Conservation (phyloP, 129 eudicot species). For the Glebionis coronaria region DNA sequence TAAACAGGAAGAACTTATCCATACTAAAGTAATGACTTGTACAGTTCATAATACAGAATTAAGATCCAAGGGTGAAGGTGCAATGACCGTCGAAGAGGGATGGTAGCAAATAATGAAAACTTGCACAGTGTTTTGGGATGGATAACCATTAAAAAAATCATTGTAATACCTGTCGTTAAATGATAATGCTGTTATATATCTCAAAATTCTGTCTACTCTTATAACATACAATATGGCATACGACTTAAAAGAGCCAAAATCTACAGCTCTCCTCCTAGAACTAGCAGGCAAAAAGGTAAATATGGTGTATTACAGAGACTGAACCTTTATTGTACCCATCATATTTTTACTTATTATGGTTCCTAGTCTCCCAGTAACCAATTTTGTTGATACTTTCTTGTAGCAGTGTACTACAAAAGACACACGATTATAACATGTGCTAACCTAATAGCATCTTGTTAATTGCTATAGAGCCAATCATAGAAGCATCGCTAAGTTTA, state of each 20-base stretch:
- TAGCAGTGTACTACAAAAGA: not conserved
- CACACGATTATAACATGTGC: not conserved
- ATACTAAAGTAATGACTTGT: not conserved
- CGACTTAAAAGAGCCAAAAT: too few species aligned
- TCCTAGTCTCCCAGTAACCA: conserved; percentile 9
- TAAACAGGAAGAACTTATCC: too few species aligned
- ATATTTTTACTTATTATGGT: not conserved
- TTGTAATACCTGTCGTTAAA: not conserved
- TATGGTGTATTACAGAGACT: not conserved
- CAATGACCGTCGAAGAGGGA: not conserved
- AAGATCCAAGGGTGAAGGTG: not conserved
- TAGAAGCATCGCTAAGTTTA: not conserved
- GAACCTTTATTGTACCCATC: not conserved
- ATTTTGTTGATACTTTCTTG: not conserved
- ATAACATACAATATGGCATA: too few species aligned
- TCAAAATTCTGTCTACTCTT: too few species aligned
- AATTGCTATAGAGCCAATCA: not conserved
- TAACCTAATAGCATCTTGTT: conserved; percentile 12
- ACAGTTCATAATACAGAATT: conserved; percentile 5
- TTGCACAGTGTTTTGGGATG: not conserved
- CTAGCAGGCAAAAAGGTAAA: not conserved
- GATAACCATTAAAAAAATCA: not conserved
- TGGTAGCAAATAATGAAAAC: not conserved
- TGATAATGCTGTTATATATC: too few species aligned
- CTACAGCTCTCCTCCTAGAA: too few species aligned